phyloP scores from a whole-genome alignment of 345 rosid species.

The Eucalyptus pumila region DNA sequence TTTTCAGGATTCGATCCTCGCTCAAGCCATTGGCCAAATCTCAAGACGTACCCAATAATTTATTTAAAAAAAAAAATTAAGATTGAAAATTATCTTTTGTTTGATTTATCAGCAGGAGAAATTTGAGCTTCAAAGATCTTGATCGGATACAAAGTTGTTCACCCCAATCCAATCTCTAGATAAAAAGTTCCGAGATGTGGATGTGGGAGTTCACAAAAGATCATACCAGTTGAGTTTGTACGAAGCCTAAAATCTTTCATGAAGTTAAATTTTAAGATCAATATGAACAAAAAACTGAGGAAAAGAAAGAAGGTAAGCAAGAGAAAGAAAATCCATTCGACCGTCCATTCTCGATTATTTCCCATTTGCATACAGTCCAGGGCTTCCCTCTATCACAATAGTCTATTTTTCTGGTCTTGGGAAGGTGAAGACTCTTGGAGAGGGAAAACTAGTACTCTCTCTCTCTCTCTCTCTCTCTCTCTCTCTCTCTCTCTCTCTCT shows the following conservation, averaged over 20 bases:
- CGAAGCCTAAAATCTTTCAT: not conserved
- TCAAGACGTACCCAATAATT: not conserved
- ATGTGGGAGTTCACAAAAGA: not conserved
- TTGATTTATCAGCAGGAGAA: not conserved
- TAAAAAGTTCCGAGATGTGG: not conserved
- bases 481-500: too few species aligned
- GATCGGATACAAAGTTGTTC: not conserved
- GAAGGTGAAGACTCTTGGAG: slow-evolving; percentile 29
- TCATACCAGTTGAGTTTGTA: not conserved
- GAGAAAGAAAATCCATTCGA: too few species aligned
- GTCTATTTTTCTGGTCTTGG: slow-evolving; percentile 83
- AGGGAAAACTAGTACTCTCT: not conserved
- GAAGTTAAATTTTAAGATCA: too few species aligned
- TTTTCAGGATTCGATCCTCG: not conserved
- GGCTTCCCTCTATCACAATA: slow-evolving; percentile 74
- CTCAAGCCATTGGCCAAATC: not conserved
- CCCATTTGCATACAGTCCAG: slow-evolving; percentile 8
- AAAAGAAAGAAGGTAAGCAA: too few species aligned
- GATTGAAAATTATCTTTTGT: not conserved
- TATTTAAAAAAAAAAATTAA: not conserved
- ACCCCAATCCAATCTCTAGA: not conserved
- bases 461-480: not conserved
- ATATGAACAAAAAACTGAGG: too few species aligned
- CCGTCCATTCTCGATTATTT: too few species aligned
- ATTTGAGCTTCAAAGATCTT: not conserved